Evolutionary conservation across 805 yeast species (phyloP), one percentile per base, ranked within the genome.

Genomic region (Candida germanica): DNA sequence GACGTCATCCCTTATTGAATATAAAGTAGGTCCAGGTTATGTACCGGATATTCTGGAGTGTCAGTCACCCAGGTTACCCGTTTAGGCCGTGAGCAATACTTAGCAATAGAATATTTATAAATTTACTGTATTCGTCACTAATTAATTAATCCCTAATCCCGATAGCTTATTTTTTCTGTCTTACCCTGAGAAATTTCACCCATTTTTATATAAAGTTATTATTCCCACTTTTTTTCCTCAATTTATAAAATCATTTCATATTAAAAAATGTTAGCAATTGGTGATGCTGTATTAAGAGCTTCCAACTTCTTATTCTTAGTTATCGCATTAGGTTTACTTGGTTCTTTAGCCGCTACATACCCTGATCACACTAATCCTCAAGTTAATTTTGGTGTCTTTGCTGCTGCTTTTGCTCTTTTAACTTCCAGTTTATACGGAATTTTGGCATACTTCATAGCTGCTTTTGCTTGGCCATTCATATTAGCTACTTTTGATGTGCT

Each of bases 381-480:
- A 65, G 94, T 93, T 47, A 88, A 87, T 72, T 88, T 84, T 63
- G 83, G 75, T 46, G 78, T 93, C 40, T 93, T 93, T 59, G 79
- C 96, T 25, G 80, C 94, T 28, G 87, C 91, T 25, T 93, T 84
- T 64, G 96, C 87, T 49, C 49, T 93, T 19, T 74, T 87, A 44
- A 79, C 91, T 38, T 86, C 93, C 29, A 73, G 87, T 22, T 58
- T 93, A 52, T 87, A 85, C 59, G 95, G 95, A 42, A 49, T 82
- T 22, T 59, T 75, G 35, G 96, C 97, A 26, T 79, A 75, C 69
- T 79, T 93, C 52, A 54, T 87, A 49, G 77, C 80, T 42, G 79
- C 79, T 52, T 72, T 91, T 44, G 95, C 95, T 28, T 85, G 94
- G 83, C 98, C 98, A 49, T 62, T 86, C 34, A 61, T 89, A 50